phyloP scores from a whole-genome alignment of 495 filamentous ascomycete genomes.

The Platismatia glauca region DNA sequence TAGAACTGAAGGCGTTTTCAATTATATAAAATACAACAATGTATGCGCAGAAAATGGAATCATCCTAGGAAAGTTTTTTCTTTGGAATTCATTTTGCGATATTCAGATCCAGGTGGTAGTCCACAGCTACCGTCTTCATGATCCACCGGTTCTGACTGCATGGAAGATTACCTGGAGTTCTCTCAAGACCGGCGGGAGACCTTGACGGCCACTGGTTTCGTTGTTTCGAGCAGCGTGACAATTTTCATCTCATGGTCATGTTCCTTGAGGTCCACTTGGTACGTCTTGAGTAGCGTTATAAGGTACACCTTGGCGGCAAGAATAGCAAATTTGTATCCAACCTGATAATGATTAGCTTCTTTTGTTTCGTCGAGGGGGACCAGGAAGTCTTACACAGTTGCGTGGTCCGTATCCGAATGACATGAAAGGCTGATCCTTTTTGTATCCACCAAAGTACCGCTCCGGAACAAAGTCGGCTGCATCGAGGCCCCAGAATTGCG shows the following conservation, averaged over 20 bases:
- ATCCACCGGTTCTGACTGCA: neutral
- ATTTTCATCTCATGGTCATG: constrained; percentile 20
- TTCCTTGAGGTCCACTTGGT: constrained; percentile 21
- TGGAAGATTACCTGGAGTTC: neutral
- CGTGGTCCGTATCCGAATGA: constrained; percentile 23
- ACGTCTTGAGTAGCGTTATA: constrained; percentile 18
- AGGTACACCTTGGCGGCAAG: constrained; percentile 20
- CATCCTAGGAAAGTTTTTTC: no score
- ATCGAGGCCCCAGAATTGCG: constrained; percentile 18
- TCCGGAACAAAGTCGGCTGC: constrained; percentile 19
- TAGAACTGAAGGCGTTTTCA: no score
- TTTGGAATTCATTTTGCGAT: no score
- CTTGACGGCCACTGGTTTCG: constrained; percentile 23
- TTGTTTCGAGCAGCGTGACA: constrained; percentile 19
- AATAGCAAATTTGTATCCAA: constrained; percentile 19
- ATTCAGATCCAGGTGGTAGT: no score
- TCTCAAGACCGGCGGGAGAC: constrained; percentile 11
- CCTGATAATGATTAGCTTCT: constrained; percentile 1
- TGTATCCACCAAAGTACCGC: constrained; percentile 19
- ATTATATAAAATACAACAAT: no score
- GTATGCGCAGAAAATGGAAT: no score
- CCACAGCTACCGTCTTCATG: no score
- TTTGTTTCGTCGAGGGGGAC: neutral
- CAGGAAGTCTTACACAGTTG: constrained; percentile 21
- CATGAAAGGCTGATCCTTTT: constrained; percentile 22